Conservation (phyloP, 2,329 filamentous ascomycete genomes). For the Ophiostoma himal-ulmi region DNA sequence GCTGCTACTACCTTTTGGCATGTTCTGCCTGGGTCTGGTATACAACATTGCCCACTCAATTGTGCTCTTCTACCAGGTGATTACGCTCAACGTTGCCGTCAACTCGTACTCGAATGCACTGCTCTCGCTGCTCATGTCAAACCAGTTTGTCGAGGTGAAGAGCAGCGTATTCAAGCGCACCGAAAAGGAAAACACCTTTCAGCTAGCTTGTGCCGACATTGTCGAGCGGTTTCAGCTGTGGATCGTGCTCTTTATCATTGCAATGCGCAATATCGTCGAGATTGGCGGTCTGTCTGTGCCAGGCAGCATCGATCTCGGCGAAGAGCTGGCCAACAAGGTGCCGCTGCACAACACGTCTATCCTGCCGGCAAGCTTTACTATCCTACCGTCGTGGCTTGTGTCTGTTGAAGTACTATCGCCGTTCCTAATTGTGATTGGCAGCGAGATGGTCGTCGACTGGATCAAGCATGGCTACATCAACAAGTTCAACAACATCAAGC, state of each 20-base stretch:
- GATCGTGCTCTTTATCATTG: slow-evolving; percentile 96
- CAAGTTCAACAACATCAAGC: slow-evolving; percentile 97
- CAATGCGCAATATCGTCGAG: slow-evolving; percentile 91
- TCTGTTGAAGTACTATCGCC: slow-evolving; percentile 86
- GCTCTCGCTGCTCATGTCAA: slow-evolving; percentile 85
- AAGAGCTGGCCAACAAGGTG: slow-evolving; percentile 46
- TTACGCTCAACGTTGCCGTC: slow-evolving; percentile 94
- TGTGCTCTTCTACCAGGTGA: slow-evolving; percentile 92
- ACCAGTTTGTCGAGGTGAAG: slow-evolving; percentile 99
- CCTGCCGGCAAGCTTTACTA: slow-evolving; percentile 82
- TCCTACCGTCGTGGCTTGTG: slow-evolving; percentile 70
- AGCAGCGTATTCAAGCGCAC: slow-evolving; percentile 98
- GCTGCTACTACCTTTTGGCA: slow-evolving; percentile 77
- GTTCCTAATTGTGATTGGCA: slow-evolving; percentile 88
- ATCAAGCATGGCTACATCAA: slow-evolving; percentile 96
- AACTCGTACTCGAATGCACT: slow-evolving; percentile 98
- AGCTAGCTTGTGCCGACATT: slow-evolving; percentile 91
- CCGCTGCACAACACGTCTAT: slow-evolving; percentile 66
- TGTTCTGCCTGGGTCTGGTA: slow-evolving; percentile 78
- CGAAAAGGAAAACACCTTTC: slow-evolving; percentile 95
- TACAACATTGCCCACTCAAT: slow-evolving; percentile 88
- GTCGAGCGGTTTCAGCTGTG: slow-evolving; percentile 96
- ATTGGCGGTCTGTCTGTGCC: slow-evolving; percentile 73
- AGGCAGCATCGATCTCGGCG: slow-evolving; percentile 36
- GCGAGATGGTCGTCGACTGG: slow-evolving; percentile 94